Evolutionary conservation across 2,329 filamentous ascomycete genomes (phyloP), one percentile per base, ranked within the genome.

Genomic region (Cercospora sp.): DNA sequence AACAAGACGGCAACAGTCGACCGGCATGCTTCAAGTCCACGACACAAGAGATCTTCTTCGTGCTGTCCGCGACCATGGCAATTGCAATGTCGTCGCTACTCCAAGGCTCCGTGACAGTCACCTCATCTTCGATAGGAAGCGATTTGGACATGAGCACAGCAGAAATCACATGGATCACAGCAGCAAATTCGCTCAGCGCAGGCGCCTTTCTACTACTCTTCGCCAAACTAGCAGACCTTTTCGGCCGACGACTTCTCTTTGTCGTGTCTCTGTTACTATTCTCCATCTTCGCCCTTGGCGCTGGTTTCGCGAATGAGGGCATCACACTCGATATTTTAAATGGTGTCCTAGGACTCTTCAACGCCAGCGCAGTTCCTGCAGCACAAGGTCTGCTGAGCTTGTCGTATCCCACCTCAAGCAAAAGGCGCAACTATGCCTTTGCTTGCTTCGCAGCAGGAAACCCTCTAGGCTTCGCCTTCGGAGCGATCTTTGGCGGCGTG

Each of bases 391-490:
- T 66, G 1, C 36, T 66, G n/a, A 60, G 64, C 26, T 20, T 61
- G 20, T 60, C 51, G 12, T 66, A 66, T 31, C 42, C 59, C 16
- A 66, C 20, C 23, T 51, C 64, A 6, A 61, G 64, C 31, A 61
- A 62, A 55, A 28, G 64, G 18, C 57, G 64, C 8, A 66, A 66
- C 31, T 66, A 61, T 55, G 64, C 64, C 6, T 66, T 66, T 31
- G 64, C 64, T 26, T 66, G 64, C n/a, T 66, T 66, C 45, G 58
- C 64, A 16, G 64, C 64, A 13, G 64, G 64, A 6, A 66, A 66
- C 18, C 64, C 64, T 18, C 48, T 66, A n/a, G 64, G 64, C 7
- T 66, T 66, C 26, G 64, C 64, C 23, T 55, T 66, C 30, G 64
- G 64, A 13, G 64, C 64, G 3, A 28, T 66, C 2, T 66, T 66